Conservation (phyloP, 495 filamentous ascomycete species). For the Hypoxylon crocopeplum region DNA sequence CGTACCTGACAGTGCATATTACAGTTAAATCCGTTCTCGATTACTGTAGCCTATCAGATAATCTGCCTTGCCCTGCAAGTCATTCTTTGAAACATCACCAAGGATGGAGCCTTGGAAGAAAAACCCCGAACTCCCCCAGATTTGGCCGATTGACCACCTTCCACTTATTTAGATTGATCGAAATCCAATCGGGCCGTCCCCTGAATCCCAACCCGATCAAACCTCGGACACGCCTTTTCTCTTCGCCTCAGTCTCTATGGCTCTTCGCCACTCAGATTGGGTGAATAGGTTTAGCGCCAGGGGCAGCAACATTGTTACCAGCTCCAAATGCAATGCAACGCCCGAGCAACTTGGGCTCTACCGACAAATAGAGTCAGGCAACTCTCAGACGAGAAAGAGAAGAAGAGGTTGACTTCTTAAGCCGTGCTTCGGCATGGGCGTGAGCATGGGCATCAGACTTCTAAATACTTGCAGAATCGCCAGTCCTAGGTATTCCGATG, state of each 20-base stretch:
- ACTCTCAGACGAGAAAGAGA: not conserved
- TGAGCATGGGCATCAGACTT: too few relatives aligned
- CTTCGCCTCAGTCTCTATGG: not conserved
- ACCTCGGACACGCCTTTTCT: not conserved
- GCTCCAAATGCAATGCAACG: conserved; percentile 22
- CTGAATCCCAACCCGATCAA: conserved; percentile 11
- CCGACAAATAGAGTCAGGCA: not conserved
- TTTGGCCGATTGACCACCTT: conserved; percentile 36
- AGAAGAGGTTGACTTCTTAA: not conserved
- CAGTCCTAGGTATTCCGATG: too few relatives aligned
- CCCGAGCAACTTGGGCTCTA: conserved; percentile 9
- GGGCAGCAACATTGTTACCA: conserved; percentile 3
- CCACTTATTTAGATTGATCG: conserved; percentile 32
- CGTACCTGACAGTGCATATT: conserved; percentile 13
- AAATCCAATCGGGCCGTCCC: conserved; percentile 38
- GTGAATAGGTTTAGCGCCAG: conserved; percentile 31
- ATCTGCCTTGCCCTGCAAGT: conserved; percentile 16
- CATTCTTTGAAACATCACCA: conserved; percentile 31
- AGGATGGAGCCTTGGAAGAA: conserved; percentile 26
- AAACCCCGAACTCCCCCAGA: conserved; percentile 35
- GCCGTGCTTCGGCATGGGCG: too few relatives aligned
- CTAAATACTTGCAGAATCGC: too few relatives aligned
- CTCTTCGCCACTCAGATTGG: conserved; percentile 3
- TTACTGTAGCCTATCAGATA: conserved; percentile 23
- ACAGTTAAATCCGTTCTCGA: conserved; percentile 18